Conservation (phyloP, 2,329 filamentous ascomycete genomes). For the Pseudogymnoascus sp. region DNA sequence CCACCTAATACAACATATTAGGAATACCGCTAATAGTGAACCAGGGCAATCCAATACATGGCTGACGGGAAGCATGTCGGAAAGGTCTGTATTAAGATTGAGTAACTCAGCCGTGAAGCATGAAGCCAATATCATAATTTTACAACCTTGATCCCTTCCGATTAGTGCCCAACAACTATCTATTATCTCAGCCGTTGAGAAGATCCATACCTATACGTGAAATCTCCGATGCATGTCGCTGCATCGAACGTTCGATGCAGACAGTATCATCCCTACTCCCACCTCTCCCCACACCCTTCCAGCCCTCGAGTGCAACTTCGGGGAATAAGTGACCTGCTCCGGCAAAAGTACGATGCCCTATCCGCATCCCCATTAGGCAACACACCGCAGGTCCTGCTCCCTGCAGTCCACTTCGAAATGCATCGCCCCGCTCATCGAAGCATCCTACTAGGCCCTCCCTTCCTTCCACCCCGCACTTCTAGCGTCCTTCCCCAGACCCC, state of each 20-base stretch:
- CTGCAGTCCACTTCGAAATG: neutral
- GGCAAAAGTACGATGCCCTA: slow-evolving; percentile 3
- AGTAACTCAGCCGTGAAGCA: slow-evolving; percentile 13
- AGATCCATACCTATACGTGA: neutral
- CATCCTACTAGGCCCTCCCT: neutral
- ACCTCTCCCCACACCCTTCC: neutral
- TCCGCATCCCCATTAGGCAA: neutral
- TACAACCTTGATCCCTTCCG: neutral
- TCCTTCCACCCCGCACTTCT: neutral
- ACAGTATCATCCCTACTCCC: neutral
- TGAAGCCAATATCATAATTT: neutral
- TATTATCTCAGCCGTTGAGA: neutral
- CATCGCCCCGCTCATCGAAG: neutral
- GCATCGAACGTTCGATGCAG: slow-evolving; percentile 8
- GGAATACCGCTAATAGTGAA: neutral
- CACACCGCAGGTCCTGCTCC: neutral
- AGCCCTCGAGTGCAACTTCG: neutral
- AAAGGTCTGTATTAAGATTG: slow-evolving; percentile 37
- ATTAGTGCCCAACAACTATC: neutral
- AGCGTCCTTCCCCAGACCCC: neutral
- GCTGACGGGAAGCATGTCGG: slow-evolving; percentile 45
- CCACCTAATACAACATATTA: neutral
- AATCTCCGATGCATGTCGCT: slow-evolving; percentile 1
- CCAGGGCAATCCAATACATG: slow-evolving; percentile 42
- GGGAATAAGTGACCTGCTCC: slow-evolving; percentile 6